Base-by-base conservation (phyloP, 345 rosid genomes). In the Moricandia moricandioides region DNA sequence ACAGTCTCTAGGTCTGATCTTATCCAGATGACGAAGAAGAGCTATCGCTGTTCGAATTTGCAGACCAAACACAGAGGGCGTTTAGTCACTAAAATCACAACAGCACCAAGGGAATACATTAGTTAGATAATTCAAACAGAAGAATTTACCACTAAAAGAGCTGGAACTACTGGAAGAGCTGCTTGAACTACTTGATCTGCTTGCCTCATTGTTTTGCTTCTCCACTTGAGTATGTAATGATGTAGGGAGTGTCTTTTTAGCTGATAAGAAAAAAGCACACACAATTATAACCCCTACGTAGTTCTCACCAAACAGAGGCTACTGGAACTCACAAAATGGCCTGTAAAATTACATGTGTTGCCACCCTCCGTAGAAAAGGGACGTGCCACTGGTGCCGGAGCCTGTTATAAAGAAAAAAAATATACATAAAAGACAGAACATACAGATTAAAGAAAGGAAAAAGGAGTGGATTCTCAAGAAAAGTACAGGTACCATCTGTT, bases 131-230 rank as follows among this genome's bases (percentile, higher is more conserved):
- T 16, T 31, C 24, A 29, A 13, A 21, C 24, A 54, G 45, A 31
- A 37, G 39, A 11, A 55, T 17, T 64, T 95, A 95, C 99, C 99
- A 81, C 98, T 95, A 67, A 97, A 92, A 81, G 99, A 95, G 71
- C 94, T 97, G 66, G 98, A 92, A 78, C 86, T 93, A 84, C 99
- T 92, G 83, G 94, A 89, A 65, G 98, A 95, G 83, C 97, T 92
- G 84, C 91, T 90, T 64, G 99, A 95, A 79, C 97, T 92, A 84
- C 96, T 92, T 13, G 99, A 90, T 81, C 89, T 84, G 82, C 88
- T 90, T 39, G 85, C 79, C 74, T 88, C 86, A 66, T 85, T 83
- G 21, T 80, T 88, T 49, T 84, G 90, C 77, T 80, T 87, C 72
- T 82, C 92, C 63, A 39, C 86, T 81, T 78, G 90, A 77, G 76